Percentiles rank a stretch among this genome's conserved stretches.
These are phyloP conservation scores for Trichoderma afroharzianum DNA, from an alignment of 2,329 filamentous ascomycete species.

Conservation along the genomic window DNA sequence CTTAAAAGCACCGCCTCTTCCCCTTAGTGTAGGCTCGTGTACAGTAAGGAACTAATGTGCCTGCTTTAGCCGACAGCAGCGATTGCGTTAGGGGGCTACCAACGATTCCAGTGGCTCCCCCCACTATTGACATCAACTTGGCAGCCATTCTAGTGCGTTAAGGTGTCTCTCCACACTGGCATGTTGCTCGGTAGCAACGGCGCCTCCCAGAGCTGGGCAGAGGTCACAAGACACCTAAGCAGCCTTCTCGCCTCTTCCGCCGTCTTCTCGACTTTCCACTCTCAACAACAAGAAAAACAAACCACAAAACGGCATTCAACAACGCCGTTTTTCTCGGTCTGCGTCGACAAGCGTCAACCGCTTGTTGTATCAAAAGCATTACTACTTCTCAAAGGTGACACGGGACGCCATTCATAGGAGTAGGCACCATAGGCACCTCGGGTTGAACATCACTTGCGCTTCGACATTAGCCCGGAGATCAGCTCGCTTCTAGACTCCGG, in stretches of 20 bases:
- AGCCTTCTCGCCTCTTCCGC: not conserved
- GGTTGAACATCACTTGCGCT: not conserved
- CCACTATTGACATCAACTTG: constrained; percentile 1
- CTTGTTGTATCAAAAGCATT: not conserved
- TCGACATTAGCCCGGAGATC: constrained; percentile 7
- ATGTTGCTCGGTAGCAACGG: constrained; percentile 9
- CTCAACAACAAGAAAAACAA: not conserved
- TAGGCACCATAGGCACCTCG: not conserved
- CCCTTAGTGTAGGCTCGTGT: not conserved
- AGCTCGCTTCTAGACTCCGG: constrained; percentile 14
- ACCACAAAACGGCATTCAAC: constrained; percentile 8
- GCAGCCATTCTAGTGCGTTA: not conserved
- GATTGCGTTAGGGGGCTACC: constrained; percentile 3
- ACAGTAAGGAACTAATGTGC: not conserved
- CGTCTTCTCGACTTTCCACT: not conserved
- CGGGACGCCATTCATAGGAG: not conserved
- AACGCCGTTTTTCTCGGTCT: not conserved
- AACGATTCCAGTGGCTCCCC: not conserved
- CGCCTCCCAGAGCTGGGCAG: constrained; percentile 1
- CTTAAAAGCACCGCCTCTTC: not conserved
- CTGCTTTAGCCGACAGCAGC: constrained; percentile 12
- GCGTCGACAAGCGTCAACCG: constrained; percentile 9
- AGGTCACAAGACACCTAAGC: constrained; percentile 10
- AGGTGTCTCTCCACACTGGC: constrained; percentile 6
- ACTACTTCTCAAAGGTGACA: not conserved